Conservation (phyloP, 176 grass and related monocot species). For the Oryza nivara region DNA sequence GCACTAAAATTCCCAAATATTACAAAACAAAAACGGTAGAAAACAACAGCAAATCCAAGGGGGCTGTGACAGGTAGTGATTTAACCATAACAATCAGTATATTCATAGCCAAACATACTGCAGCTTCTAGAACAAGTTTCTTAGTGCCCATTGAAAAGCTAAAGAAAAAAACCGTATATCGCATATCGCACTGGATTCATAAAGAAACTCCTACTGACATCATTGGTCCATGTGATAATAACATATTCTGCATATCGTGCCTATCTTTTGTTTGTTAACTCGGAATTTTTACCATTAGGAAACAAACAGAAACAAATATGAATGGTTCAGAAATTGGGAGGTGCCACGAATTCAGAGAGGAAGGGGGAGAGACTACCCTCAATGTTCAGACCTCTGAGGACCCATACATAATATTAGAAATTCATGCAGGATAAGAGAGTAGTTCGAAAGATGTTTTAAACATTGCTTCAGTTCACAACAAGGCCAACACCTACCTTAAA, state of each 20-base stretch:
- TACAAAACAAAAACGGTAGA: conserved; percentile 12
- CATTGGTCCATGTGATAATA: conserved; percentile 12
- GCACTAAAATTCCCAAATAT: conserved; percentile 32
- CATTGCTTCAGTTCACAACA: not conserved
- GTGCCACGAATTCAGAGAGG: conserved; percentile 15
- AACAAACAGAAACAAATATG: conserved; percentile 16
- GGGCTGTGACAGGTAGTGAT: not conserved
- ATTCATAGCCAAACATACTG: not conserved
- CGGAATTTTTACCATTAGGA: conserved; percentile 2
- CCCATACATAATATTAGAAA: conserved; percentile 11
- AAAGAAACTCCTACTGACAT: not conserved
- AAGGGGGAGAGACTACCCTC: not conserved
- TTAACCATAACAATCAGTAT: not conserved
- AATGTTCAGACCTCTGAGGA: conserved; percentile 12
- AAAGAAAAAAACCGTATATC: not conserved
- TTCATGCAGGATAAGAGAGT: not conserved
- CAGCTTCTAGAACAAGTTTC: not conserved
- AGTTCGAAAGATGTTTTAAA: conserved; percentile 15
- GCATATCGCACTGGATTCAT: not conserved
- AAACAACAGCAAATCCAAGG: not conserved
- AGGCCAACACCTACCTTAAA: conserved; percentile 60
- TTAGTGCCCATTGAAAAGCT: not conserved
- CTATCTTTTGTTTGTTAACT: conserved; percentile 15
- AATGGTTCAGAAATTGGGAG: conserved; percentile 11
- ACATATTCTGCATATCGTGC: not conserved